A percentile compares a stretch with the other conserved stretches of the same genome.
Conservation (phyloP, 1,139 yeast species). For the Hyphopichia buzzinii region DNA sequence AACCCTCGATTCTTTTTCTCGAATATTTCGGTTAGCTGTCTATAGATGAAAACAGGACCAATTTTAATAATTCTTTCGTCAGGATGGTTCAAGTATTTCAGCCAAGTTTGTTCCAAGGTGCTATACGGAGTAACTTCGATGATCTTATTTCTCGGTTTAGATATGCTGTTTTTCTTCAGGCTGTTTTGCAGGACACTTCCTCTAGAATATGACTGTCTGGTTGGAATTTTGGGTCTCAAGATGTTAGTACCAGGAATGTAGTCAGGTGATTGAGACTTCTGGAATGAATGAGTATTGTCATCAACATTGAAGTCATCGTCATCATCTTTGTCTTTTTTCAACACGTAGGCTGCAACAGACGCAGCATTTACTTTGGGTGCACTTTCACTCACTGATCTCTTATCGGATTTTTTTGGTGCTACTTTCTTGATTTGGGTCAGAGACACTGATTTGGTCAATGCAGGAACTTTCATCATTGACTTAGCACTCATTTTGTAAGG, state of each 20-base stretch:
- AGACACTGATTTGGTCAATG: conserved; percentile 26
- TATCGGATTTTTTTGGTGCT: conserved; percentile 9
- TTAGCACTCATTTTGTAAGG: conserved; percentile 61
- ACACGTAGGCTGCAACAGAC: conserved; percentile 45
- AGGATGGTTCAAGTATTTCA: conserved; percentile 51
- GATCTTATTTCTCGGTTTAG: conserved; percentile 24
- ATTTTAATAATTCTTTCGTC: conserved; percentile 72
- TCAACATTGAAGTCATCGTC: conserved; percentile 11
- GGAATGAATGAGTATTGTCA: conserved; percentile 1
- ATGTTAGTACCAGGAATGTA: conserved; percentile 60
- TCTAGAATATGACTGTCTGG: conserved; percentile 33
- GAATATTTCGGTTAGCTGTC: conserved; percentile 43
- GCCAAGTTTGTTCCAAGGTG: conserved; percentile 69
- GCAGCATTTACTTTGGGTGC: conserved; percentile 31
- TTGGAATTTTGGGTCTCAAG: conserved; percentile 50
- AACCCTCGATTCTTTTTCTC: conserved; percentile 58
- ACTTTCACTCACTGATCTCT: conserved; percentile 17
- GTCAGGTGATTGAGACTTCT: conserved; percentile 17
- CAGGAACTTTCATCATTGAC: conserved; percentile 57
- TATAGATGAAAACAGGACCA: conserved; percentile 49
- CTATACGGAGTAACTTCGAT: conserved; percentile 56
- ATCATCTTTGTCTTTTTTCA: conserved; percentile 20
- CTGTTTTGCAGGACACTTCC: conserved; percentile 2
- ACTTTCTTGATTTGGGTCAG: conserved; percentile 11
- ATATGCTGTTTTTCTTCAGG: conserved; percentile 12